Percentiles rank a stretch among this genome's conserved stretches.
These are phyloP conservation scores for Phycomyces blakesleeanus DNA, from an alignment of 192 early-diverging fungal genomes.

Conservation along the genomic window DNA sequence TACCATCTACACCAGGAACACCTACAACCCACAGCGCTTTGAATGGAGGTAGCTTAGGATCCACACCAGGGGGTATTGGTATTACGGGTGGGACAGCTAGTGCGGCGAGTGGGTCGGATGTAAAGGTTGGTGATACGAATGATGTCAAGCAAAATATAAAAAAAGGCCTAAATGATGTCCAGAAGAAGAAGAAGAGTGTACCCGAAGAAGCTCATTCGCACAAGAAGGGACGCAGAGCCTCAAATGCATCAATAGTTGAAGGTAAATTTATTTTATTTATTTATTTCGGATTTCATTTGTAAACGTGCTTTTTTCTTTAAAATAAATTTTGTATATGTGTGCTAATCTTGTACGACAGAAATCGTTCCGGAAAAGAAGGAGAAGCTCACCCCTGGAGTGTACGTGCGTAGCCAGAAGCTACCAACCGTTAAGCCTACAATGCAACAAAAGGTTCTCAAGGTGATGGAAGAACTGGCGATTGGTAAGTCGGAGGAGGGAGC, in stretches of 20 bases:
- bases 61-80: slow-evolving; percentile 34
- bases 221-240: slow-evolving; percentile 28
- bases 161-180: not conserved
- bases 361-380: slow-evolving; percentile 41
- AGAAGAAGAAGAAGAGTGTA: slow-evolving; percentile 32
- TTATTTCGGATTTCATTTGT: not conserved
- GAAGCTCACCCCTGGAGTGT: slow-evolving; percentile 60
- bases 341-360: not conserved
- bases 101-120: slow-evolving; percentile 8
- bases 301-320: too few species aligned
- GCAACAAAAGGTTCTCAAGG: slow-evolving; percentile 43
- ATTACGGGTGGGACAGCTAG: slow-evolving; percentile 34
- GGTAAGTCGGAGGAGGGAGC: slow-evolving; percentile 29
- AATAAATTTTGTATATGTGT: too few species aligned
- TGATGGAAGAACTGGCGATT: slow-evolving; percentile 56
- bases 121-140: slow-evolving; percentile 20
- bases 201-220: slow-evolving; percentile 9
- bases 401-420: slow-evolving; percentile 58
- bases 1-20: slow-evolving; percentile 21
- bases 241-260: slow-evolving; percentile 21
- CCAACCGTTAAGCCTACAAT: slow-evolving; percentile 49
- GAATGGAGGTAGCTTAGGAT: not conserved
- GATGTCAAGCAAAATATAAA: not conserved
- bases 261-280: slow-evolving; percentile 7
- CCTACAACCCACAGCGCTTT: slow-evolving; percentile 16